Evolutionary conservation across 2,329 filamentous ascomycete genomes (phyloP), one percentile per base, ranked within the genome.

Genomic region (Teratosphaeria gauchensis): DNA sequence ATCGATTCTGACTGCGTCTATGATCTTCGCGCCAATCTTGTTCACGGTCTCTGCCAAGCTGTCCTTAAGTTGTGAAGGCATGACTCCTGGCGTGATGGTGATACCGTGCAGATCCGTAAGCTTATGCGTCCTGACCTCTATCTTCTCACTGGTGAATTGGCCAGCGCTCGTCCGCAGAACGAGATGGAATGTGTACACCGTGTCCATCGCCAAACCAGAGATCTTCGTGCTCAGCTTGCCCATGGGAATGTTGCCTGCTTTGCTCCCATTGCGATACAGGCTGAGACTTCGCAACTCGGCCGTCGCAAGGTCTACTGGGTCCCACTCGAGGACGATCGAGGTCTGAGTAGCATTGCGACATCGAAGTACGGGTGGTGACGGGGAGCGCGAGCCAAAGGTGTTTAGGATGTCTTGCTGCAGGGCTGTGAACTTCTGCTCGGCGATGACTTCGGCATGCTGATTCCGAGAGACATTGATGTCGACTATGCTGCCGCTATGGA

Each of bases 261-360:
- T 99, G 72, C 91, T 91, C 68, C 90, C 91, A 79, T 99, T 99
- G 73, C 94, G 88, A 76, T 94, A 97, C 56, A 99, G 81, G 59
- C 88, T 90, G 56, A 99, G 83, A 55, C 89, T 92, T 69, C 94
- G 87, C 62, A 97, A 82, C 71, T 94, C 90, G 63, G 94, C 91
- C 4, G 92, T 97, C 24, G 92, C 94, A 55, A 96, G 85, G 68
- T 92, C 84, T 70, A 99, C 88, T 35, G 92, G 90, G 64, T 97
- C 94, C 94, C 94, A 99, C 77, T 97, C 94, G 56, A 99, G 88
- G 42, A 99, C 94, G 53, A 97, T 88, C 31, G 90, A 95, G n/a
- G 94, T 99, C 76, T 99, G 94, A 0, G 94, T 99, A 58, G 92
- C 92, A 81, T 97, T 99, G 76, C 91, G 88, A 75, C 94, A 95